Conservation (phyloP, 2,329 filamentous ascomycete genomes). For the Neonectria neomacrospora region DNA sequence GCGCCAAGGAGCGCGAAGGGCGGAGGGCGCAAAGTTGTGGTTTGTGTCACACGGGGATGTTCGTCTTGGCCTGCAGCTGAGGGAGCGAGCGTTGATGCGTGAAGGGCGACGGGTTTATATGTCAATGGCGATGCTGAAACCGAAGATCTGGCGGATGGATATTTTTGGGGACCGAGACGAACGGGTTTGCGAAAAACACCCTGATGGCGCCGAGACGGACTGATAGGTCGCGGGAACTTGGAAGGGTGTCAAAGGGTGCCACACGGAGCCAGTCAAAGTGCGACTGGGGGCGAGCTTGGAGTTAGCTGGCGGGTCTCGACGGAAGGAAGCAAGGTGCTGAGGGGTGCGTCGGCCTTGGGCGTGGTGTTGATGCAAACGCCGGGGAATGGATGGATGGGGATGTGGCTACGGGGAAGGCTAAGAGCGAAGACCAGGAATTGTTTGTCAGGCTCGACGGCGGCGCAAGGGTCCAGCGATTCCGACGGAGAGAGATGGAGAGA, state of each 20-base stretch:
- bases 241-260: conserved; percentile 19
- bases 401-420: conserved; percentile 13
- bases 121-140: neutral
- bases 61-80: conserved; percentile 23
- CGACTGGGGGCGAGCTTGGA: conserved; percentile 14
- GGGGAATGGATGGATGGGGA: conserved; percentile 19
- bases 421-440: conserved; percentile 1
- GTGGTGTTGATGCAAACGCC: conserved; percentile 19
- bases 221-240: conserved; percentile 25
- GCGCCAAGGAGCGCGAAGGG: conserved; percentile 30
- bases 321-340: conserved; percentile 42
- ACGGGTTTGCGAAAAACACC: conserved; percentile 8
- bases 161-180: conserved; percentile 4
- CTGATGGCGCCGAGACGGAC: conserved; percentile 16
- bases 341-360: conserved; percentile 26
- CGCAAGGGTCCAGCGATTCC: neutral
- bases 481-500: neutral
- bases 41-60: conserved; percentile 13
- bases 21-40: conserved; percentile 4
- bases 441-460: neutral
- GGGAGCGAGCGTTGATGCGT: conserved; percentile 9
- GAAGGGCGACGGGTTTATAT: conserved; percentile 14
- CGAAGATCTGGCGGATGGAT: neutral
- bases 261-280: conserved; percentile 19
- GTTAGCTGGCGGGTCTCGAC: conserved; percentile 30